Percentiles rank a stretch among this genome's conserved stretches.
phyloP scores from a whole-genome alignment of 495 filamentous ascomycete genomes.

The Mycothermus thermophilus region DNA sequence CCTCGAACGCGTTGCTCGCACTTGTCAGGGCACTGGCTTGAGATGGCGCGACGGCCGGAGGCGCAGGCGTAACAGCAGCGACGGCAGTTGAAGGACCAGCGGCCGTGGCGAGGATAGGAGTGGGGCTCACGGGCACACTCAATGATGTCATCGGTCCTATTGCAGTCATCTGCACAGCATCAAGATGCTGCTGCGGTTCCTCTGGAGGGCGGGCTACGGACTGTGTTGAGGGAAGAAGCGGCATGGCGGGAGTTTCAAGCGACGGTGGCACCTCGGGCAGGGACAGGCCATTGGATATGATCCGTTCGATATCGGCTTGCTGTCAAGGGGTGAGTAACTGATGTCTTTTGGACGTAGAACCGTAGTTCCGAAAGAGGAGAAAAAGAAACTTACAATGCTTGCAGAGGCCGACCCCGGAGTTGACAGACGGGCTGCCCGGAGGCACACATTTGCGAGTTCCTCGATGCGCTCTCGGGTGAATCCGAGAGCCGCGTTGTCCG shows the following conservation, averaged over 20 bases:
- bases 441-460: conserved; percentile 17
- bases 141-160: too few relatives aligned
- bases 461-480: conserved; percentile 17
- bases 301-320: conserved; percentile 33
- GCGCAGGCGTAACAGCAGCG: neutral
- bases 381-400: conserved; percentile 24
- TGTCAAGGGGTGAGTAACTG: conserved; percentile 3
- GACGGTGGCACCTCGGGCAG: conserved; percentile 4
- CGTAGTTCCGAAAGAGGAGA: too few relatives aligned
- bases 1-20: conserved; percentile 19
- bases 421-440: conserved; percentile 15
- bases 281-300: conserved; percentile 24
- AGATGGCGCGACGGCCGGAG: conserved; percentile 12
- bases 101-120: neutral
- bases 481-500: conserved; percentile 7
- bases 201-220: too few relatives aligned
- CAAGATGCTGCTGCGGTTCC: too few relatives aligned
- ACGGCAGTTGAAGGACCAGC: too few relatives aligned
- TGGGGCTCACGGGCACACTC: conserved; percentile 1
- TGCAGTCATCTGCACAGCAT: too few relatives aligned
- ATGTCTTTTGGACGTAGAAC: neutral
- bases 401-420: conserved; percentile 21
- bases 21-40: conserved; percentile 14
- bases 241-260: too few relatives aligned
- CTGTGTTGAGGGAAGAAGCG: too few relatives aligned